A percentile compares a stretch with the other conserved stretches of the same genome.
These are phyloP conservation scores for Aureobasidium sp. DNA, from an alignment of 2,329 filamentous ascomycete species.

Conservation along the genomic window DNA sequence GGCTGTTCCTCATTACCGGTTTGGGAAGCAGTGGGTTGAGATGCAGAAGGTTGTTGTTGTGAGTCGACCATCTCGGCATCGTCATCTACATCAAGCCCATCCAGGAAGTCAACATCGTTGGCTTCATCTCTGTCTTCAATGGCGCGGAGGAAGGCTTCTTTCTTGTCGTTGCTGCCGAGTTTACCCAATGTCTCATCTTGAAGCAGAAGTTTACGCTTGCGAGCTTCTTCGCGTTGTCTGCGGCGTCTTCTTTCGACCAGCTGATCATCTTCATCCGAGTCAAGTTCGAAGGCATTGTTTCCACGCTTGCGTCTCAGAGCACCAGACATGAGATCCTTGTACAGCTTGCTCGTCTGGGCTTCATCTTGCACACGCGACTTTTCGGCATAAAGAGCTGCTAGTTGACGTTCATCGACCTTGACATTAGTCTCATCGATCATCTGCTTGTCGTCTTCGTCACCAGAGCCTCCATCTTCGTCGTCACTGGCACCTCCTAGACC, in stretches of 20 bases:
- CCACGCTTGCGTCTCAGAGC: conserved; percentile 73
- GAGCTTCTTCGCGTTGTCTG: conserved; percentile 80
- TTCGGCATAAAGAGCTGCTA: conserved; percentile 82
- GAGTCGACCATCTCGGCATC: conserved; percentile 35
- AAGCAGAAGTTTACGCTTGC: conserved; percentile 83
- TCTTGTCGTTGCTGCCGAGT: conserved; percentile 68
- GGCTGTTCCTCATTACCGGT: conserved; percentile 1
- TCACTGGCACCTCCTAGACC: conserved; percentile 85
- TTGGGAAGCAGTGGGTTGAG: background rate
- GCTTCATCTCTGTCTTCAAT: conserved; percentile 71
- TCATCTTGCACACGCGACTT: conserved; percentile 75
- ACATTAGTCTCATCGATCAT: conserved; percentile 84
- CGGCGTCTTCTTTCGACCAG: conserved; percentile 64
- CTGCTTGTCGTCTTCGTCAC: conserved; percentile 66
- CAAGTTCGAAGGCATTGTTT: conserved; percentile 59
- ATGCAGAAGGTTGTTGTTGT: conserved; percentile 23
- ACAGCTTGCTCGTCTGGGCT: conserved; percentile 81
- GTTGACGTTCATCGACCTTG: conserved; percentile 68
- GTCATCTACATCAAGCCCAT: conserved; percentile 44
- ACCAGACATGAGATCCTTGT: conserved; percentile 87
- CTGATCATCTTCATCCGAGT: conserved; percentile 83
- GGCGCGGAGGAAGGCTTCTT: conserved; percentile 80
- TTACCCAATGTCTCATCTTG: conserved; percentile 70
- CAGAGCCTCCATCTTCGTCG: conserved; percentile 72
- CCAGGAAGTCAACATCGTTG: conserved; percentile 66